Evolutionary conservation across 2,329 filamentous ascomycete species (phyloP), one percentile per base, ranked within the genome.

Genomic region (Trichoderma sp.): DNA sequence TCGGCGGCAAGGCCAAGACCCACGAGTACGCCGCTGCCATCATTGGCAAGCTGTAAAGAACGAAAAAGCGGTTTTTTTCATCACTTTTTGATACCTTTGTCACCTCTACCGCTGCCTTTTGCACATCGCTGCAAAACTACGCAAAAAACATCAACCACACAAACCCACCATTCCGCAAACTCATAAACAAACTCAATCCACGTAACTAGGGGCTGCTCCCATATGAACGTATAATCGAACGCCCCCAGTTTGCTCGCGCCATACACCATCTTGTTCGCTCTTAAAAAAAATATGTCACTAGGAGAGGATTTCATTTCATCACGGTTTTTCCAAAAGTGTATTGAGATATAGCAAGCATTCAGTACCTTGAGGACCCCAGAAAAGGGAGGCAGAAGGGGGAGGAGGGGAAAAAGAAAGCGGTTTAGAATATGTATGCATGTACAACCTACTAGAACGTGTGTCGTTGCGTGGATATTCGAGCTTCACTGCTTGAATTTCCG

Each of bases 1-100:
- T 99, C 78, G 96, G 96, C 79, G 96, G 96, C 82, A 97, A 94
- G 87, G 89, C 96, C 79, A 97, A 97, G 91, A 99, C 96, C 73
- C 87, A 91, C 85, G 93, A 99, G 87, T 99, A 97, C 83, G 94
- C 96, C 72, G 88, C 88, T 73, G 95, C 96, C 77, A 98, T 99
- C 81, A 98, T 98, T 83, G 81, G 82, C 76, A 89, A 86, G 83
- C 83, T 90, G 84, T 90, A 87, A 83, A 80, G n/a, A 21, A 7
- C 9, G 21, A 26, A n/a, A 7, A 62, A 57, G 18, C 26, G 15
- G 7, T 11, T 24, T 21, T 30, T 36, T 56, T n/a, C 28, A 36
- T 58, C 36, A 68, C 56, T 32, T 47, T 47, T 66, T 26, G 53
- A 68, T 60, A 68, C 65, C 65, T 68, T 43, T 30, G 21, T 58